Percentiles rank a stretch among this genome's conserved stretches.
Evolutionary conservation across 108 stramenopile genomes (phyloP).

Genomic region (Schizochytrium sp.): DNA sequence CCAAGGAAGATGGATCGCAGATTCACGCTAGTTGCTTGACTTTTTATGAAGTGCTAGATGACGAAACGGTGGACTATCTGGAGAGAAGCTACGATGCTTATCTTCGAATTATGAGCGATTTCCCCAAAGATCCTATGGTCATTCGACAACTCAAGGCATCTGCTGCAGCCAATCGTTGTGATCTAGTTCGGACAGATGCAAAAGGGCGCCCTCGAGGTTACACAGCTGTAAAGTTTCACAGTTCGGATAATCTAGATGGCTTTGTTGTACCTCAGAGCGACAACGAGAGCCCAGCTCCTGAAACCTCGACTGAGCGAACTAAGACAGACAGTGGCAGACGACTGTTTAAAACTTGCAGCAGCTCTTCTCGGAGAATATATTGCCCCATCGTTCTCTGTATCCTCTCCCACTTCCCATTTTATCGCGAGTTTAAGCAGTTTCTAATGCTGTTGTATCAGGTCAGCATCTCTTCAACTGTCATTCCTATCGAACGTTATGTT

Average conservation of each 20-base stretch:
- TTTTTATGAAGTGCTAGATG: constrained; percentile 29
- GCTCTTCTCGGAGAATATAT: background rate
- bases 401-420: constrained; percentile 57
- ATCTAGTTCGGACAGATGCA: background rate
- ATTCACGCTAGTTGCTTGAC: constrained; percentile 45
- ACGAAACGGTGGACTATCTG: background rate
- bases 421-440: constrained; percentile 57
- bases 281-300: background rate
- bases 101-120: constrained; percentile 20
- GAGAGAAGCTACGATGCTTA: constrained; percentile 53
- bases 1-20: constrained; percentile 25
- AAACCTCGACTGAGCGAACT: background rate
- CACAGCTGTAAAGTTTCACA: background rate
- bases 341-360: background rate
- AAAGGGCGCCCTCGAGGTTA: constrained; percentile 27
- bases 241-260: background rate
- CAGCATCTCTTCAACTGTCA: constrained; percentile 38
- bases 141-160: constrained; percentile 35
- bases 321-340: background rate
- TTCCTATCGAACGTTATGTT: constrained; percentile 31
- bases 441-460: constrained; percentile 49
- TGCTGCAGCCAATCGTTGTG: background rate
- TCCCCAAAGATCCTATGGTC: constrained; percentile 5
- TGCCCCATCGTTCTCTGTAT: constrained; percentile 45
- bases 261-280: background rate